Base-by-base conservation (phyloP, 192 early-diverging fungal genomes). In the Podila verticillata region DNA sequence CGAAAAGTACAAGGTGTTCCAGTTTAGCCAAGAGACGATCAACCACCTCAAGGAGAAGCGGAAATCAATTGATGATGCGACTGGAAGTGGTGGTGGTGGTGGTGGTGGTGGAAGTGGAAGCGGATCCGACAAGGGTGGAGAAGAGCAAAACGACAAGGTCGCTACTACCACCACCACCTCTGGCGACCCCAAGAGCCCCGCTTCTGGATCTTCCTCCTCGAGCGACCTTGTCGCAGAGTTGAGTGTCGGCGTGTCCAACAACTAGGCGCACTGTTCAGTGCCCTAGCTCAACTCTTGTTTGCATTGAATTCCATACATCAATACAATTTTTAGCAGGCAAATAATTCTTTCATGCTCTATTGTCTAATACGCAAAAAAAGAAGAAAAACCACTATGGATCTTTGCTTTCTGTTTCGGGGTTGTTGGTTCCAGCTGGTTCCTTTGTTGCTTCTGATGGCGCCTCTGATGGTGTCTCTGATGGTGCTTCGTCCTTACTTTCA, bases 31-130 rank as follows among this genome's bases (percentile, higher is more conserved):
- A 9, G 54, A 75, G 54, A 28, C 68, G 13, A 48, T 75, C 5
- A 66, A 75, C 9, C 35, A 75, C 17, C 48, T 75, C 54, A 75
- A 75, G 57, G 73, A 67, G 35, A 63, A 75, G 29, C 61, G 51
- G n/a, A 75, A 60, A 24, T 54, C 51, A 2, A 24, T 54, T 54
- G 51, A 54, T 54, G 51, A 54, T 26, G 6, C 17, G 20, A 24
- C 24, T 1, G 51, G n/a, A 54, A n/a, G 51, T 19, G 48, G 22
- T 19, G 12, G 48, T 19, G 22, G 22, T 1, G 22, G 17, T 17
- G 49, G 7, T 9, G 20, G 17, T 17, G 39, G 15, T 15, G 2
- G 13, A 4, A 4, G 1, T n/a, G 51, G n/a, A 54, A 26, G 51
- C 20, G 22, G 24, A 54, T n/a, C n/a, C 1, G 24, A 54, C 6